These are phyloP conservation scores for Acanthamoeba sp. DNA, from an alignment of 208 protist genomes.

Conservation along the genomic window DNA sequence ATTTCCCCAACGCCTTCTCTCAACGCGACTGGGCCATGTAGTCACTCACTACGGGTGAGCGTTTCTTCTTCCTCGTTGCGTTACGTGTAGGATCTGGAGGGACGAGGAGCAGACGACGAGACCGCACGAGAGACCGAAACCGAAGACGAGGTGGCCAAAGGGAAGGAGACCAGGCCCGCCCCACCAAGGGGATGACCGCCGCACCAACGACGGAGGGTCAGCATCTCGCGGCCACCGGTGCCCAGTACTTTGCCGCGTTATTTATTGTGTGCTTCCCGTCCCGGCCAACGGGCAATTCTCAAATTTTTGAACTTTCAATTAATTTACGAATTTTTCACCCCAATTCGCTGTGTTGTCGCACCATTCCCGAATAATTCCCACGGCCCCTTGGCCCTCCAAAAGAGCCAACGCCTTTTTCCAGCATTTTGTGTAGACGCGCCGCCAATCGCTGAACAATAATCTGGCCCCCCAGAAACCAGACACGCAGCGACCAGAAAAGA, in stretches of 20 bases:
- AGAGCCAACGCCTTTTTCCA: not conserved
- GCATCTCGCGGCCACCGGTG: too few species aligned
- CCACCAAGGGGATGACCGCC: too few species aligned
- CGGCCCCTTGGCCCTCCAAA: not conserved
- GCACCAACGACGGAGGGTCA: too few species aligned
- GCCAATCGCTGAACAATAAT: not conserved
- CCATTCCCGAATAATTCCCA: not conserved
- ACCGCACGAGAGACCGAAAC: not conserved
- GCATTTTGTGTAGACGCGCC: not conserved
- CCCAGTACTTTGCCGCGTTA: not conserved
- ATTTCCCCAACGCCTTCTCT: too few species aligned
- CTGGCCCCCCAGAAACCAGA: not conserved
- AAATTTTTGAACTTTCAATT: not conserved
- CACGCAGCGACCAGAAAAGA: not conserved
- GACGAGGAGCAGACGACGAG: not conserved
- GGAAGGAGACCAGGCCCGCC: too few species aligned
- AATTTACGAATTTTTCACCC: not conserved
- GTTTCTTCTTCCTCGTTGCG: not conserved
- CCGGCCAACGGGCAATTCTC: not conserved
- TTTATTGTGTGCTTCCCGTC: not conserved
- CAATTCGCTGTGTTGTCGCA: not conserved
- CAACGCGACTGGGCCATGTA: too few species aligned
- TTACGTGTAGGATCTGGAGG: not conserved
- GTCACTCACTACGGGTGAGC: too few species aligned
- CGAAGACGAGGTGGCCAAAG: not conserved